Percentiles rank a stretch among this genome's conserved stretches.
phyloP scores from a whole-genome alignment of 1,284 basidiomycete genomes.

The Ustilago sp. region DNA sequence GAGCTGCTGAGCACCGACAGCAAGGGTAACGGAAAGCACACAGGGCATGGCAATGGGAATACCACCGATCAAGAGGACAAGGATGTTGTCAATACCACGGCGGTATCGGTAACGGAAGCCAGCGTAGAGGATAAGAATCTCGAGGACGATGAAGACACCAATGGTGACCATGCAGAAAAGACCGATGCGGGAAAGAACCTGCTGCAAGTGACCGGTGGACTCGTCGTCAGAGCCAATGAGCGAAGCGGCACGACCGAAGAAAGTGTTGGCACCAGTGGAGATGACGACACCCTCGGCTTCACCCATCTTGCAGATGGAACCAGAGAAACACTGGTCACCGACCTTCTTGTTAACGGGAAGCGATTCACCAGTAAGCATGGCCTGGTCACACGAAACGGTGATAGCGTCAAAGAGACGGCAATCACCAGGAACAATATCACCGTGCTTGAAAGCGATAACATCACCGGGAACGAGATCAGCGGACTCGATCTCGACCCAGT shows the following conservation, averaged over 20 bases:
- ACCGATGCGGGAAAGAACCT: slow-evolving; percentile 87
- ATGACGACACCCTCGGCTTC: slow-evolving; percentile 89
- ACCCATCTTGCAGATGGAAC: slow-evolving; percentile 79
- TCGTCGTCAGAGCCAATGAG: slow-evolving; percentile 96
- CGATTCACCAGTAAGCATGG: slow-evolving; percentile 96
- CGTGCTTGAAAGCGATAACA: slow-evolving; percentile 85
- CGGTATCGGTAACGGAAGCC: slow-evolving; percentile 75
- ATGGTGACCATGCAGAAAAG: slow-evolving; percentile 89
- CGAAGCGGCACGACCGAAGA: slow-evolving; percentile 93
- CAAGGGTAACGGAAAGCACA: slow-evolving; percentile 95
- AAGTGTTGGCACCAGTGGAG: slow-evolving; percentile 87
- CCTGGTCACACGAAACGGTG: slow-evolving; percentile 81
- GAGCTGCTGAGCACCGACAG: slow-evolving; percentile 94
- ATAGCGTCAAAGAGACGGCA: slow-evolving; percentile 82
- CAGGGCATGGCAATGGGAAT: slow-evolving; percentile 97
- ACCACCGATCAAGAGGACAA: slow-evolving; percentile 97
- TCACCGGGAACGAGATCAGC: slow-evolving; percentile 90
- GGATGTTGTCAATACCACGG: slow-evolving; percentile 88
- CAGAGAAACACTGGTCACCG: slow-evolving; percentile 75
- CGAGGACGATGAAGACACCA: slow-evolving; percentile 92
- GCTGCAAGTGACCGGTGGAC: slow-evolving; percentile 75
- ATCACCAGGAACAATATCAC: slow-evolving; percentile 89
- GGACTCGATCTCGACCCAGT: slow-evolving; percentile 75
- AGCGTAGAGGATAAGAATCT: slow-evolving; percentile 96
- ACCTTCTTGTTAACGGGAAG: slow-evolving; percentile 88